phyloP scores from a whole-genome alignment of 1,284 basidiomycete genomes.

The Athelia psychrophila region DNA sequence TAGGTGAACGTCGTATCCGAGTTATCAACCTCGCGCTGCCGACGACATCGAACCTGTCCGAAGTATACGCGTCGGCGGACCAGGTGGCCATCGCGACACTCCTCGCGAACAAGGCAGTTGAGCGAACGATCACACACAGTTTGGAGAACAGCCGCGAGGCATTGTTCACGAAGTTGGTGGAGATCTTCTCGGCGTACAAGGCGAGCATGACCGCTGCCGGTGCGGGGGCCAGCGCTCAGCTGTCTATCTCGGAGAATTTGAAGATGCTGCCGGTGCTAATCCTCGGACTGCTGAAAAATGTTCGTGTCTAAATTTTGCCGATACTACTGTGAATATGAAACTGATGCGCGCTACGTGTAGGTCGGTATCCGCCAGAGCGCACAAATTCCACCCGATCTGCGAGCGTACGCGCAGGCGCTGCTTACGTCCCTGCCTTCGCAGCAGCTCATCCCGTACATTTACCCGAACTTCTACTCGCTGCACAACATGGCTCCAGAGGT shows the following conservation, averaged over 20 bases:
- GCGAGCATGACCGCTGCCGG: constrained; percentile 94
- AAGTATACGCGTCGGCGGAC: constrained; percentile 94
- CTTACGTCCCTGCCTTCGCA: constrained; percentile 92
- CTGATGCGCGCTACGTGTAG: constrained; percentile 33
- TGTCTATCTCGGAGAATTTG: constrained; percentile 90
- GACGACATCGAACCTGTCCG: constrained; percentile 90
- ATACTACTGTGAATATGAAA: constrained; percentile 3
- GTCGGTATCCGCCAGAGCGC: constrained; percentile 93
- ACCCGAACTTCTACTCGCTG: constrained; percentile 93
- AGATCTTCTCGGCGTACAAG: constrained; percentile 93
- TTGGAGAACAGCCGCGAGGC: constrained; percentile 93
- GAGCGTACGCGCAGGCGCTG: constrained; percentile 93
- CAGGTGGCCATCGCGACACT: constrained; percentile 90
- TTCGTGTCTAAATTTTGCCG: constrained; percentile 39
- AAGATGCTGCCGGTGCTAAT: constrained; percentile 91
- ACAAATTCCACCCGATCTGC: constrained; percentile 94
- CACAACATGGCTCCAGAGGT: constrained; percentile 97
- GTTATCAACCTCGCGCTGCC: constrained; percentile 93
- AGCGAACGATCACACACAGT: constrained; percentile 86
- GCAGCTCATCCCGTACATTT: constrained; percentile 89
- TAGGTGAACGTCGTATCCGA: constrained; percentile 91
- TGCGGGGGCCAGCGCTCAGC: constrained; percentile 90
- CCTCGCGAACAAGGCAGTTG: constrained; percentile 96
- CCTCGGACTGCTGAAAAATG: constrained; percentile 93
- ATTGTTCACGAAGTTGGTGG: constrained; percentile 88